Base-by-base conservation (phyloP, 257 asterid species). In the Galeopsis tetrahit region DNA sequence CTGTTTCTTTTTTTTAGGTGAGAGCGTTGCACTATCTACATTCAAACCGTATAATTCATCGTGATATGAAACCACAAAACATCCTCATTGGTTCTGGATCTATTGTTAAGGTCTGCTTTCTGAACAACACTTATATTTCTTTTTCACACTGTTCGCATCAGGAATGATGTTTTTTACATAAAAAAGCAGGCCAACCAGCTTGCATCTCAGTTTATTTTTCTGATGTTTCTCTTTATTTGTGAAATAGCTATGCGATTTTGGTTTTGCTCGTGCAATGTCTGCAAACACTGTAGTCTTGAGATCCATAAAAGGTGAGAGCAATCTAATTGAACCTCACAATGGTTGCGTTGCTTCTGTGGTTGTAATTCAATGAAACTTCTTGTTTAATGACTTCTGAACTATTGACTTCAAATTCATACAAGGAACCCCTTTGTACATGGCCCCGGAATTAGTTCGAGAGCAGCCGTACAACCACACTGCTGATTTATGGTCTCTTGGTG, bases 401-500 rank as follows among this genome's bases (percentile, higher is more conserved):
- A 63, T 69, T 71, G 73, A 48, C 75, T 69, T 51, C 67, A 11
- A 63, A 62, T 51, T 71, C 69, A 61, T 71, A 5, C 70, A 78
- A 95, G 99, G 99, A 73, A 95, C 98, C 75, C 99, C 99, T 32
- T 81, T 95, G 67, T 95, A 95, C 88, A 95, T 95, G 99, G 99
- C 99, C 67, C 98, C 99, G 34, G 99, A 95, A 82, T 85, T 95
- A 85, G 98, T 95, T 75, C 86, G 99, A 56, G 99, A 95, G 81
- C 99, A 95, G 70, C 99, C 99, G n/a, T 94, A 95, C 87, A 95
- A 95, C 81, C 97, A 95, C 82, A 90, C 97, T 79, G 99, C 98
- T 69, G 99, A 95, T 83, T 85, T 95, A 70, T 95, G 99, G 99
- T 95, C 99, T 69, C 99, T 95, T 79, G 98, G 99, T 68, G 98